Percentiles rank a stretch among this genome's conserved stretches.
Evolutionary conservation across 2,329 filamentous ascomycete species (phyloP).

Genomic region (Tolypocladium ophioglossoides): DNA sequence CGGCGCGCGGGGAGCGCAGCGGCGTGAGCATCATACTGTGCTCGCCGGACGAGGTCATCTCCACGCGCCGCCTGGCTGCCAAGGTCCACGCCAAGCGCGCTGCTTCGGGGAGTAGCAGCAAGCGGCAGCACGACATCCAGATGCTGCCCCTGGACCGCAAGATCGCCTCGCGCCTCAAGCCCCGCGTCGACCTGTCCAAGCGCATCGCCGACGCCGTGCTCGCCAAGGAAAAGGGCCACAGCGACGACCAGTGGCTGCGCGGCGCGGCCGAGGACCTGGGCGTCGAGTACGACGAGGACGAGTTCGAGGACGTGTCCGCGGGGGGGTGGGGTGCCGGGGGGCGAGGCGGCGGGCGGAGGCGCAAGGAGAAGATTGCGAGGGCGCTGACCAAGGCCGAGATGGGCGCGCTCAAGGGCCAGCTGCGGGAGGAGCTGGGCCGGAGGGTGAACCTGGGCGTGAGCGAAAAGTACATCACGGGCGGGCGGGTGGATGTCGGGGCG

Average conservation of each 20-base stretch:
- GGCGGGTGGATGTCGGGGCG: slow-evolving; percentile 71
- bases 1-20: slow-evolving; percentile 67
- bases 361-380: slow-evolving; percentile 62
- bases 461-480: slow-evolving; percentile 74
- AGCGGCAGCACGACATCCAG: slow-evolving; percentile 53
- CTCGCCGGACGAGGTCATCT: slow-evolving; percentile 78
- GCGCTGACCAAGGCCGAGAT: slow-evolving; percentile 64
- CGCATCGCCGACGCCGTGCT: slow-evolving; percentile 71
- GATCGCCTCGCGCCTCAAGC: slow-evolving; percentile 64
- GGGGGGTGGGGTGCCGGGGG: slow-evolving; percentile 52
- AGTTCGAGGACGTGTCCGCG: slow-evolving; percentile 67
- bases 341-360: slow-evolving; percentile 61
- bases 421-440: slow-evolving; percentile 59
- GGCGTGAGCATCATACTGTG: slow-evolving; percentile 85
- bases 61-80: slow-evolving; percentile 70
- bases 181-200: slow-evolving; percentile 72
- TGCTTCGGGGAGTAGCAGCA: slow-evolving; percentile 30
- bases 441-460: slow-evolving; percentile 82
- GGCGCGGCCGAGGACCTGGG: slow-evolving; percentile 85
- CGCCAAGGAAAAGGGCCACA: slow-evolving; percentile 77
- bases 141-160: slow-evolving; percentile 77
- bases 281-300: slow-evolving; percentile 86
- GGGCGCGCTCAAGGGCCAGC: slow-evolving; percentile 55
- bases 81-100: slow-evolving; percentile 67
- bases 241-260: slow-evolving; percentile 76